Percentiles rank a stretch among this genome's conserved stretches.
These are phyloP conservation scores for Psidium guajava DNA, from an alignment of 345 rosid genomes.

Conservation along the genomic window DNA sequence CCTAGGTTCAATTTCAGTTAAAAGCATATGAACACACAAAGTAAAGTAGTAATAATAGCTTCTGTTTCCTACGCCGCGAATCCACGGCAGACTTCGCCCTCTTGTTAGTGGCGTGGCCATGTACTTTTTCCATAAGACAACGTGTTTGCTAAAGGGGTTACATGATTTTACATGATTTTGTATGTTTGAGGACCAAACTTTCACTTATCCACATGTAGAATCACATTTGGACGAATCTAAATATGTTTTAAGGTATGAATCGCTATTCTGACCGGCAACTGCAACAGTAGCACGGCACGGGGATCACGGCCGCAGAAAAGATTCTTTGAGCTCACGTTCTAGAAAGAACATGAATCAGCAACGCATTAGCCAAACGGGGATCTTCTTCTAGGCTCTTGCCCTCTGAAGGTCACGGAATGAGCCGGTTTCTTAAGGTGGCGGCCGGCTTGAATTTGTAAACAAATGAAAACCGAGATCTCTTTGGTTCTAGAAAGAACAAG, in stretches of 20 bases:
- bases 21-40: neutral
- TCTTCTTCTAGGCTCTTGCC: neutral
- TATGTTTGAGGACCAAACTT: neutral
- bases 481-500: too few relatives aligned
- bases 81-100: neutral
- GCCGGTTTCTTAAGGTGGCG: neutral
- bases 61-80: neutral
- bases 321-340: neutral
- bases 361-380: neutral
- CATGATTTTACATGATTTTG: neutral
- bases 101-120: too few relatives aligned
- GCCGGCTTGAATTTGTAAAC: neutral
- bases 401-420: neutral
- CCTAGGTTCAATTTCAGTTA: neutral
- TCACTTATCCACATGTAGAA: neutral
- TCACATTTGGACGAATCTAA: neutral
- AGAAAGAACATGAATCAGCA: neutral
- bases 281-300: too few relatives aligned
- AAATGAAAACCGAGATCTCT: neutral
- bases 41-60: neutral
- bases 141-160: neutral
- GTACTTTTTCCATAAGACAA: neutral
- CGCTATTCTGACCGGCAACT: too few relatives aligned
- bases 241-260: neutral
- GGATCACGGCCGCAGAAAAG: neutral